Base-by-base conservation (phyloP, 805 yeast species). In the Scheffersomyces amazonensis region DNA sequence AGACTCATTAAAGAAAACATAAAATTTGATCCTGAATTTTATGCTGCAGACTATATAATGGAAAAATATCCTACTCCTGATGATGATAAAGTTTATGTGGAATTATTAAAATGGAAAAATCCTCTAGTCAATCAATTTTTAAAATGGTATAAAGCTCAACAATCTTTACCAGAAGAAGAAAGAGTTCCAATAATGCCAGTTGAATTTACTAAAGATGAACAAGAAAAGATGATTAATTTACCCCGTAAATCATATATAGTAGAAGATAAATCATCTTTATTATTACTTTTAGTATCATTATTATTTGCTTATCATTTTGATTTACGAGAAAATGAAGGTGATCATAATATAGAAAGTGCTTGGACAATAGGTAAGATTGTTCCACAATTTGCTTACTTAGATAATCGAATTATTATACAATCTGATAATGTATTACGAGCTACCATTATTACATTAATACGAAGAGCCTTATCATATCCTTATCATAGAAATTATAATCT, bases 351-450 rank as follows among this genome's bases (percentile, higher is more conserved):
- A 4, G 99, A 93, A 59, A 84, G 95, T 40, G 87, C 95, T 0
- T 93, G 99, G 99, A 81, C 91, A 0, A 75, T 93, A 4, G 99
- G 99, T 1, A 89, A 84, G 48, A 50, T 93, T 16, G 66, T 81
- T 0, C 96, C 98, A 1, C 93, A 87, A 50, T 60, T 91, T 27
- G 58, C 89, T 6, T 80, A 73, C 47, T 62, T 93, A 22, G 98
- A 89, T 56, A 63, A 76, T 12, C 78, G 74, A 46, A 47, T 84
- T 19, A 54, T 74, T 1, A 46, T 63, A 2, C 32, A 41, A n/a
- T 47, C 47, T 13, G 49, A 46, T n/a, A 56, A 53, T 33, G 52
- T 76, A 21, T 67, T 91, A 25, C 67, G 65, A 35, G 77, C 81
- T 0, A 53, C 81, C 0, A 69, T 84, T 6, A 53, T 81, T 1